Base-by-base conservation (phyloP, 805 yeast genomes). In the Starmerella sirachaensis region DNA sequence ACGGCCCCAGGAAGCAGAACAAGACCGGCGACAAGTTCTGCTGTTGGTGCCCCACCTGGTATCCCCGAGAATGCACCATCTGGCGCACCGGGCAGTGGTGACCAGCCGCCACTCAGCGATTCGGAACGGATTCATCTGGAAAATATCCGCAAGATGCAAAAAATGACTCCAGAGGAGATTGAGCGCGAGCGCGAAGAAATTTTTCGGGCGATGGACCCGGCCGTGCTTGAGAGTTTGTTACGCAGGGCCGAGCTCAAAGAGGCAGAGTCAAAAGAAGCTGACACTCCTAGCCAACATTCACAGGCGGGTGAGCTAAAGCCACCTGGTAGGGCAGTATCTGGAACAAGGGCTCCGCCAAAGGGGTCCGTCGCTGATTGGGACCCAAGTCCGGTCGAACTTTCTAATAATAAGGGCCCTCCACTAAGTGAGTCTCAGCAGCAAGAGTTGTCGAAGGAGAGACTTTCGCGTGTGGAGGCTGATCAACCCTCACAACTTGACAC, bases 121-220 rank as follows among this genome's bases (percentile, higher is more conserved):
- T 72, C 78, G 0, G 86, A 79, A 46, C 68, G 72, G 52, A 82
- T 85, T 17, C 88, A 83, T 54, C 55, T 69, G 39, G 94, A 85
- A 52, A 86, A 84, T 56, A 56, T 80, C 43, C 70, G 74, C 26
- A 63, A 66, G 28, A 55, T 86, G 38, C 61, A 72, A 25, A 55
- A 59, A 11, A 77, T 85, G 86, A 62, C 77, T 2, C 66, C 64
- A 2, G 77, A 70, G 13, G 84, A 85, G 51, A 68, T 82, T 24
- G 62, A 66, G 23, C 58, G 63, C 31, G 88, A 82, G 47, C 67
- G 72, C 45, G 69, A 71, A 45, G 93, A 83, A 49, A 58, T 86
- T 24, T 46, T 82, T 36, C 66, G 65, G n/a, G 64, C 68, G 0
- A 61, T 86, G 54, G 77, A 81, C 56, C 93, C 94, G 0, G 66